Evolutionary conservation across 2,329 filamentous ascomycete species (phyloP), one percentile per base, ranked within the genome.

Genomic region (Colletotrichum sp.): DNA sequence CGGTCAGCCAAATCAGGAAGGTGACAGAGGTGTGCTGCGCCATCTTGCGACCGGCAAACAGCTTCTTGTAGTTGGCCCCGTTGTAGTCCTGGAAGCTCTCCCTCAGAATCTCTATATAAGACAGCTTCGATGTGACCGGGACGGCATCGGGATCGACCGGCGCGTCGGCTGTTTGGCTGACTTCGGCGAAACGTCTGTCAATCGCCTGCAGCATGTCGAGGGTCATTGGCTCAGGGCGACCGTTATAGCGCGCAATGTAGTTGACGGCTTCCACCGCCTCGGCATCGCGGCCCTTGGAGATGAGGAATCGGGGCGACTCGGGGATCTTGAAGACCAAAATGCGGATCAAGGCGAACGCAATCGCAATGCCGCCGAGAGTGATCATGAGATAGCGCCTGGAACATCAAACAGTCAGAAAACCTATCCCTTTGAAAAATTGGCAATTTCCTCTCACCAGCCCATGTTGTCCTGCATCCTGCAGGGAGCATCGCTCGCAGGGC

Each of bases 211-310:
- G 83, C 22, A 85, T 80, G 13, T 85, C 85, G 3, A 85, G 34
- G 0, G 83, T 87, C 9, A 88, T 79, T 1, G 79, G 80, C 7
- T 83, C 82, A 2, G 80, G 77, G 27, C 81, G 80, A 36, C 83
- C 83, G 71, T 87, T 87, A 28, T 84, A 77, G 16, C 83, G 78
- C 5, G 87, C 87, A 55, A 90, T 86, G 59, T 87, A 84, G 66
- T 89, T 86, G 5, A 91, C 84, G 0, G 87, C 83, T 11, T 86
- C 83, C 8, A 88, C 85, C 3, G 88, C 88, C 64, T 90, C 84
- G 22, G 84, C 84, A 32, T 90, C 87, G 0, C 84, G 80, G 5
- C 87, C 86, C 19, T 84, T 82, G 60, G 83, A 85, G 44, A 90
- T 80, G 13, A 89, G 83, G 68, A 83, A 89, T 64, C 88, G 86